Evolutionary conservation across 1,284 basidiomycete genomes (phyloP).

Genomic region (Entoloma clypeatum): DNA sequence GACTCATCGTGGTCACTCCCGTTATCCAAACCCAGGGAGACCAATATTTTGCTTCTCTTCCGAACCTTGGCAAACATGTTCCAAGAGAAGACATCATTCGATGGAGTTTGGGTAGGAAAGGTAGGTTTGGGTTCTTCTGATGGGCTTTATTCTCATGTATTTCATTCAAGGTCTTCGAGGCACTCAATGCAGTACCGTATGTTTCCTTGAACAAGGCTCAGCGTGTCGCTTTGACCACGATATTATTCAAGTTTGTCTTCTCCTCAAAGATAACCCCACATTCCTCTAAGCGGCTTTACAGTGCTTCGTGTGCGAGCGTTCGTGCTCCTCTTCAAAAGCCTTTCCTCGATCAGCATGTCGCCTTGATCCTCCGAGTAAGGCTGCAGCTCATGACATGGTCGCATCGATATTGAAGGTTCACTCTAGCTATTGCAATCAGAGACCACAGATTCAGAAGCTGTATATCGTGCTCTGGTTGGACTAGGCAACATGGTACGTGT

Average conservation of each 20-base stretch:
- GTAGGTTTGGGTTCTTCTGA: constrained; percentile 32
- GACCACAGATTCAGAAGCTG: constrained; percentile 74
- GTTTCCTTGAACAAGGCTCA: constrained; percentile 63
- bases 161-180: constrained; percentile 49
- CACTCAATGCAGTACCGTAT: constrained; percentile 48
- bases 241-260: constrained; percentile 73
- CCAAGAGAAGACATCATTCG: constrained; percentile 45
- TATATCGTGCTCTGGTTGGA: constrained; percentile 82
- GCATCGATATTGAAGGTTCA: constrained; percentile 5
- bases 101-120: constrained; percentile 48
- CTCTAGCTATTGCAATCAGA: constrained; percentile 63
- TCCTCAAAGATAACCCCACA: not conserved
- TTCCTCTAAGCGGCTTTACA: constrained; percentile 25
- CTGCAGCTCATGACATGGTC: not conserved
- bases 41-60: constrained; percentile 82
- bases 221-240: constrained; percentile 70
- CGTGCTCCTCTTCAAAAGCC: constrained; percentile 36
- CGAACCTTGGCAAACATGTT: constrained; percentile 82
- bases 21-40: constrained; percentile 71
- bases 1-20: constrained; percentile 47
- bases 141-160: constrained; percentile 5
- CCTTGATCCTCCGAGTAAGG: constrained; percentile 47
- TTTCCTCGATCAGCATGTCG: constrained; percentile 36
- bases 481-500: constrained; percentile 80
- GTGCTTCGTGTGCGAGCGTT: constrained; percentile 59